Base-by-base conservation (phyloP, 177 flowering plant genomes). In the Vitis hybrid region DNA sequence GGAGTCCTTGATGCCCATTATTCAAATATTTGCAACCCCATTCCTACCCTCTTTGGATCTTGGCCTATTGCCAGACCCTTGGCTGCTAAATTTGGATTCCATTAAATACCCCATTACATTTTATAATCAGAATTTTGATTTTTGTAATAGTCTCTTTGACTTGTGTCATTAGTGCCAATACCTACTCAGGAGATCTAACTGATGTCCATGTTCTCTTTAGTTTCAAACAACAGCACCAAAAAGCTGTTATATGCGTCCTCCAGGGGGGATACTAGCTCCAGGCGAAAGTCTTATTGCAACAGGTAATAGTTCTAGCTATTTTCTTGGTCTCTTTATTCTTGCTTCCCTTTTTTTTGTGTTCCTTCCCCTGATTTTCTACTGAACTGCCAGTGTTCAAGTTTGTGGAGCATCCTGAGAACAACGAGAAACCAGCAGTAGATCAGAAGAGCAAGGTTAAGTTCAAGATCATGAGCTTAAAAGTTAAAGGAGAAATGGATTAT, bases 171-270 rank as follows among this genome's bases (percentile, higher is more conserved):
- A 68, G 11, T 33, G 1, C 14, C 5, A 50, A 14, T 22, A 50
- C 29, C 57, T 61, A 29, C 19, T 11, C 13, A 50, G 21, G 15
- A 51, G 56, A 31, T 15, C 22, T 52, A 51, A 22, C 33, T 22
- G 5, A 8, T 53, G 16, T 16, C 11, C 51, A 57, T 65, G 8
- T 48, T 57, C 33, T 21, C 48, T 65, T 48, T 57, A 84, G 87
- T 84, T 84, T 62, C 85, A 84, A 84, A n/a, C n/a, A n/a, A n/a
- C n/a, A n/a, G n/a, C n/a, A n/a, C n/a, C n/a, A n/a, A n/a, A 81
- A 80, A 81, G 87, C 60, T 81, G 85, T 68, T 81, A 71, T 69
- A 84, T 81, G 87, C 80, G 87, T 13, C 87, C 87, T 61, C 85
- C 87, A 4, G 87, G 87, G 19, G 85, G 71, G 56, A 72, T 84